phyloP scores from a whole-genome alignment of 495 filamentous ascomycete genomes.

The Tuber indicum region DNA sequence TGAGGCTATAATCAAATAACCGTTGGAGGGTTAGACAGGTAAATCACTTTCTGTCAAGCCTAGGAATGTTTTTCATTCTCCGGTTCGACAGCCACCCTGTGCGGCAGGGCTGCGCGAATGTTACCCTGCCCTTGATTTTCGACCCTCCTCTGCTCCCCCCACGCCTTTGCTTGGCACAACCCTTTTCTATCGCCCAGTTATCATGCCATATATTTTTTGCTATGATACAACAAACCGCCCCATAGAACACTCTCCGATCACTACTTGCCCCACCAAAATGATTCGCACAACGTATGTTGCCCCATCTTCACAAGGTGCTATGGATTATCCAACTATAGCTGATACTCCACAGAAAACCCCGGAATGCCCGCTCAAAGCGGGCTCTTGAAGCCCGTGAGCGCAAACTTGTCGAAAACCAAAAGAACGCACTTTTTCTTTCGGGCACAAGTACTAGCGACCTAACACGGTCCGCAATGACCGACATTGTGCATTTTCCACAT shows the following conservation, averaged over 20 bases:
- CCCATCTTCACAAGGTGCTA: conserved; percentile 6
- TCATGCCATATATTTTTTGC: not conserved
- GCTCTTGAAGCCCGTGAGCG: conserved; percentile 86
- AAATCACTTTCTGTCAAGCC: not conserved
- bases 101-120: not conserved
- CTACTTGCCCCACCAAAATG: conserved; percentile 18
- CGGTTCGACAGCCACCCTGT: not conserved
- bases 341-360: conserved; percentile 50
- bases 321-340: conserved; percentile 2
- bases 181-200: not conserved
- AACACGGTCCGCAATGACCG: conserved; percentile 69
- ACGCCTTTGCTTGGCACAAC: not conserved
- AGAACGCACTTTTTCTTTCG: conserved; percentile 76
- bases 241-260: conserved; percentile 4
- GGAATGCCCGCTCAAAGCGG: conserved; percentile 88
- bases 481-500: conserved; percentile 49
- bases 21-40: not conserved
- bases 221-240: not conserved
- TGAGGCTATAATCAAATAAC: conserved; percentile 7
- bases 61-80: not conserved
- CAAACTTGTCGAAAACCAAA: conserved; percentile 80
- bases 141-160: not conserved
- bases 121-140: not conserved
- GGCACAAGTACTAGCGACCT: conserved; percentile 73
- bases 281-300: conserved; percentile 36